Base-by-base conservation (phyloP, 2,329 filamentous ascomycete species). In the Thermomyces lanuginosus region DNA sequence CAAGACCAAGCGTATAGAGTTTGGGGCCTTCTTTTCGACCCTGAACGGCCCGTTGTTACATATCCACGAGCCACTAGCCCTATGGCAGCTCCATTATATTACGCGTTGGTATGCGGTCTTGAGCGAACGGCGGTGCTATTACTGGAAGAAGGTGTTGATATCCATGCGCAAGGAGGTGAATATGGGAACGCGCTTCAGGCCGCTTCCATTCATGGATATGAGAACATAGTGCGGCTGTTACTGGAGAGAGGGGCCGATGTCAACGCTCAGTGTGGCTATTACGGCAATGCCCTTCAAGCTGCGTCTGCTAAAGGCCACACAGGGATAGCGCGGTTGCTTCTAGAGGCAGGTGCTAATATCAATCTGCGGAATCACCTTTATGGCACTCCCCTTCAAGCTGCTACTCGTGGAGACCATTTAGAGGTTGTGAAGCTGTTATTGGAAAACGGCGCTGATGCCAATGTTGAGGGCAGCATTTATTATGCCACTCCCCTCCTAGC, bases 341-440 rank as follows among this genome's bases (percentile, higher is more conserved):
- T 26, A 15, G 20, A 12, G 18, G 16, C 15, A 16, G 4, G 15
- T 18, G 24, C 15, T 19, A 17, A 18, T 19, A 17, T 26, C n/a
- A 24, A 24, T n/a, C n/a, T n/a, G n/a, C n/a, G n/a, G n/a, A n/a
- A n/a, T n/a, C n/a, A n/a, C n/a, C n/a, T n/a, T n/a, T n/a, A n/a
- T n/a, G n/a, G n/a, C n/a, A n/a, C n/a, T n/a, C n/a, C n/a, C n/a
- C n/a, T n/a, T n/a, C n/a, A n/a, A n/a, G n/a, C n/a, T n/a, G n/a
- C n/a, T n/a, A n/a, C n/a, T n/a, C n/a, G n/a, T n/a, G n/a, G n/a
- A n/a, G n/a, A n/a, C n/a, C n/a, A n/a, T n/a, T n/a, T n/a, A n/a
- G n/a, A n/a, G n/a, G 37, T 44, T 10, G 38, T 43, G 11, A 18
- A 39, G 27, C 26, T 41, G 5, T 33, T 49, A 7, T 33, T 50